These are phyloP conservation scores for Boletus vinaceobasis DNA, from an alignment of 768 basidiomycete species.

Conservation along the genomic window DNA sequence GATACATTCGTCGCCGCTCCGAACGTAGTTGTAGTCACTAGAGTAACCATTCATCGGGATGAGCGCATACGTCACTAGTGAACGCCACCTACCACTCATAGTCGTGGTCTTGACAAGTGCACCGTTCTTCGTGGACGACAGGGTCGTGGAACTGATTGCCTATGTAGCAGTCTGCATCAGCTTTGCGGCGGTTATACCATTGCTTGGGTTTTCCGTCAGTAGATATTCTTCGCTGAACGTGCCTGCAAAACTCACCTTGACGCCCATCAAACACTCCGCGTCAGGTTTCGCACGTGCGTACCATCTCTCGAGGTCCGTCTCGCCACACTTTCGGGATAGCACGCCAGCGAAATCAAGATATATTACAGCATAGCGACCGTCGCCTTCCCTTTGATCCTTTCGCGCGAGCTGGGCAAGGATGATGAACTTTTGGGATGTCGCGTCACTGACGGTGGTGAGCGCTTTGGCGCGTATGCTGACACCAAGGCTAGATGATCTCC, in stretches of 20 bases:
- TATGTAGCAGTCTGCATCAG: slow-evolving; percentile 82
- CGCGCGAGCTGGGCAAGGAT: slow-evolving; percentile 76
- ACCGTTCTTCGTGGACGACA: slow-evolving; percentile 75
- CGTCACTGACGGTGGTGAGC: slow-evolving; percentile 89
- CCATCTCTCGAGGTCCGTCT: slow-evolving; percentile 83
- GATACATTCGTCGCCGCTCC: slow-evolving; percentile 70
- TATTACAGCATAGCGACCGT: slow-evolving; percentile 66
- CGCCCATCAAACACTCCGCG: slow-evolving; percentile 88
- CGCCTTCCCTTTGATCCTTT: slow-evolving; percentile 47
- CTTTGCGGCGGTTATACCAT: slow-evolving; percentile 88
- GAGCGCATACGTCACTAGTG: neutral
- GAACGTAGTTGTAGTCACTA: slow-evolving; percentile 89
- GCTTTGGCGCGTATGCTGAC: slow-evolving; percentile 67
- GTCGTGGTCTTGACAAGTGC: slow-evolving; percentile 81
- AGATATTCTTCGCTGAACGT: neutral
- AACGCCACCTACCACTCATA: slow-evolving; percentile 78
- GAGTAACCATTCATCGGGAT: neutral
- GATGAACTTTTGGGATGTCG: slow-evolving; percentile 94
- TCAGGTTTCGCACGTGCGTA: slow-evolving; percentile 65
- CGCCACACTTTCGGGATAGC: slow-evolving; percentile 62
- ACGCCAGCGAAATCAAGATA: slow-evolving; percentile 81
- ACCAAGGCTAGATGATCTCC: slow-evolving; percentile 70
- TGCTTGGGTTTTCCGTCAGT: slow-evolving; percentile 53
- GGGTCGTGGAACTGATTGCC: slow-evolving; percentile 89
- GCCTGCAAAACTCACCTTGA: slow-evolving; percentile 56